Evolutionary conservation across 495 filamentous ascomycete genomes (phyloP), one percentile per base, ranked within the genome.

Genomic region (Aspergillus heteromorphus): DNA sequence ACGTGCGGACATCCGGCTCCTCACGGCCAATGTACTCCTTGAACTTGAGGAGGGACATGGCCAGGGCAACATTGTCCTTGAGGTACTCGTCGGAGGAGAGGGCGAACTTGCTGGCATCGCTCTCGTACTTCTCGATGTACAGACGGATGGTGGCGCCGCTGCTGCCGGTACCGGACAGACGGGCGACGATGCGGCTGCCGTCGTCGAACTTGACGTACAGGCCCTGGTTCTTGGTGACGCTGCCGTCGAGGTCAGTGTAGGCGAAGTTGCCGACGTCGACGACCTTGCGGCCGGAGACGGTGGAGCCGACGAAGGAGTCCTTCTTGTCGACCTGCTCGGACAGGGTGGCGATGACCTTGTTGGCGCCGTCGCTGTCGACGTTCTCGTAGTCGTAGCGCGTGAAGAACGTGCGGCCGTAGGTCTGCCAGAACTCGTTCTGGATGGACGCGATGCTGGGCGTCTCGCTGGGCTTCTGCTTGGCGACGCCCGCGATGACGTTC

Each of bases 361-460:
- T 88, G 25, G 95, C 95, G 47, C 88, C 92, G 2, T 89, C 89
- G 53, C 83, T 86, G 71, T 95, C 89, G 56, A 95, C 91, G 54
- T 92, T 84, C 74, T 98, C 93, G 74, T 93, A 98, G 73, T 98
- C 93, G 72, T 96, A 97, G 43, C 93, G 90, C 23, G 93, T 98
- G 82, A 98, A 98, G 81, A 97, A 98, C 17, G 92, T 96, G 40
- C 93, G 89, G 59, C 93, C 93, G 66, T 98, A 98, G 52, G 83
- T 91, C 58, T 85, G 81, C 93, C 93, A 98, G 84, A 98, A 97
- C 60, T 96, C 92, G 55, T 88, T 82, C 79, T 97, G 93, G 72
- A 98, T 96, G 63, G 87, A 87, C 56, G 85, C 86, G 66, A 98
- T 98, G 75, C 88, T 95, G 36, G 95, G 93, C 6, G 82, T 84